These are phyloP conservation scores for Cucurbita pepo DNA, from an alignment of 306 rosid genomes.

Conservation along the genomic window DNA sequence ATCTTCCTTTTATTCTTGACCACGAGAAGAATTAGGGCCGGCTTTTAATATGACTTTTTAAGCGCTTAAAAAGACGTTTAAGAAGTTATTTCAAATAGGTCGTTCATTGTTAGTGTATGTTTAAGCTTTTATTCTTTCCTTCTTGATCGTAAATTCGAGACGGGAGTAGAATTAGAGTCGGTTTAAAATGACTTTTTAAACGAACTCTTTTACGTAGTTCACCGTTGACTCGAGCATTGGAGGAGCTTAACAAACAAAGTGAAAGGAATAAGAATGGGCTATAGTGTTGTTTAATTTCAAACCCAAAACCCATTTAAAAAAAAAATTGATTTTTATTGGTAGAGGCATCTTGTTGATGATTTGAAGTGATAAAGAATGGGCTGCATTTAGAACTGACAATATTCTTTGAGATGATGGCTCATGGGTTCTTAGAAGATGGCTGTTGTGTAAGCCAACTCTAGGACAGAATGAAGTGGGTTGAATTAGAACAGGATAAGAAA, in stretches of 20 bases:
- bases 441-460: background rate
- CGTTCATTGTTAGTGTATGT: too few relatives aligned
- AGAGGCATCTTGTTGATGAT: background rate
- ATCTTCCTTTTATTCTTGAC: background rate
- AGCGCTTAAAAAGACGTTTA: background rate
- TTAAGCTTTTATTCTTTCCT: too few relatives aligned
- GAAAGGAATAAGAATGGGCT: too few relatives aligned
- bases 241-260: too few relatives aligned
- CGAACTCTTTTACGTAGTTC: too few relatives aligned
- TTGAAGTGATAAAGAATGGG: background rate
- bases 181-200: too few relatives aligned
- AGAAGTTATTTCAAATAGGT: too few relatives aligned
- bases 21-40: background rate
- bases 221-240: too few relatives aligned
- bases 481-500: background rate
- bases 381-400: background rate
- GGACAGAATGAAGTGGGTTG: conserved; percentile 3
- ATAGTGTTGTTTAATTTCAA: too few relatives aligned
- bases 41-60: too few relatives aligned
- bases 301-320: background rate
- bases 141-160: too few relatives aligned
- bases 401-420: background rate
- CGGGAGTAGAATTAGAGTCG: too few relatives aligned
- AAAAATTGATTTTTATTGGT: background rate
- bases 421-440: background rate